These are phyloP conservation scores for Grigorovia jiainica DNA, from an alignment of 805 yeast species.

Conservation along the genomic window DNA sequence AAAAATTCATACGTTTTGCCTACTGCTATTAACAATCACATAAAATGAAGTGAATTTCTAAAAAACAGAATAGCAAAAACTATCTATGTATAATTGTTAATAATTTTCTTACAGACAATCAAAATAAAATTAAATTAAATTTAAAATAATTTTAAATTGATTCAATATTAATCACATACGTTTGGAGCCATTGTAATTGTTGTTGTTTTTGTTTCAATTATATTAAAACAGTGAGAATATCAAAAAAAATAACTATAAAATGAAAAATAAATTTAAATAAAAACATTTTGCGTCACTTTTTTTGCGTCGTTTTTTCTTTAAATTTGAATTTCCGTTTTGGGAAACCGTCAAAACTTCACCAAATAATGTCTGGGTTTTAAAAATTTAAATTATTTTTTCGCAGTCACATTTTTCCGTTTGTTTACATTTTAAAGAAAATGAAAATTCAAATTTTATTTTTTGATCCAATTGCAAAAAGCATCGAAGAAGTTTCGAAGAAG, in stretches of 20 bases:
- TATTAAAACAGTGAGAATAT: no score
- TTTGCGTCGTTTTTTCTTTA: background rate
- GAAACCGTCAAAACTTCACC: background rate
- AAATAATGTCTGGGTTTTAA: background rate
- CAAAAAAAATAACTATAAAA: no score
- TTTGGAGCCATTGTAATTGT: slow-evolving; percentile 65
- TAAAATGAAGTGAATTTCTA: slow-evolving; percentile 20
- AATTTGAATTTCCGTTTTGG: background rate
- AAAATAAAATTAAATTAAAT: background rate
- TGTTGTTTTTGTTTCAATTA: slow-evolving; percentile 1
- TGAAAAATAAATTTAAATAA: no score
- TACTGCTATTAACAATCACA: slow-evolving; percentile 34
- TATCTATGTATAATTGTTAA: background rate
- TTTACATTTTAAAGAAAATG: no score
- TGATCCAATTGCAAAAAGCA: background rate
- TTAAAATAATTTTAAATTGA: background rate
- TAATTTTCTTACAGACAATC: background rate
- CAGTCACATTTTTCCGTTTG: background rate
- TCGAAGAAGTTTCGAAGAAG: no score
- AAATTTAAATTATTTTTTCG: background rate
- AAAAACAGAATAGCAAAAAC: slow-evolving; percentile 22
- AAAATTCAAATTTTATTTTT: no score
- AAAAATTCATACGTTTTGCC: slow-evolving; percentile 13
- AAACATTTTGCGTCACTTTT: no score
- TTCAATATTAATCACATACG: slow-evolving; percentile 56